These are phyloP conservation scores for Colletotrichum sp. DNA, from an alignment of 2,329 filamentous ascomycete genomes.

Conservation along the genomic window DNA sequence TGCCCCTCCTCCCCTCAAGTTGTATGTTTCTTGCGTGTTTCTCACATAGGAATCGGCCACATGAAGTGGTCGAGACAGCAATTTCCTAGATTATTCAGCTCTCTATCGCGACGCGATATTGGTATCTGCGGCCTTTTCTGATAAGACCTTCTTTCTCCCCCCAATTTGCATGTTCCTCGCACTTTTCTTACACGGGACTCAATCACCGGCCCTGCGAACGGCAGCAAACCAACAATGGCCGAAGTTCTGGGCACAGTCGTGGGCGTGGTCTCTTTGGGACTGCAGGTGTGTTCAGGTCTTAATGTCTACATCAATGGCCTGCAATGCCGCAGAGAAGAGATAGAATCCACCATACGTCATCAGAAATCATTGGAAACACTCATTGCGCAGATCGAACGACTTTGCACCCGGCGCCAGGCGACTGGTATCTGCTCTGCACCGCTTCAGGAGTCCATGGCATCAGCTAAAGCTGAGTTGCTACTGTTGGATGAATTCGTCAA, in stretches of 20 bases:
- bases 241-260: not conserved
- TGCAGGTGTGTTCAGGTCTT: not conserved
- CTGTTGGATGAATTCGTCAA: fast-evolving
- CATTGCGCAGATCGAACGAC: not conserved
- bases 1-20: too few species aligned
- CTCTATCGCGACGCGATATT: not conserved
- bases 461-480: not conserved
- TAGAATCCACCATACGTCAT: not conserved
- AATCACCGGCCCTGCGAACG: not conserved
- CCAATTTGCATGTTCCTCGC: not conserved
- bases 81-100: not conserved
- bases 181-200: fast-evolving
- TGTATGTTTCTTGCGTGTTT: not conserved
- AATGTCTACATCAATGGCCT: not conserved
- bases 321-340: not conserved
- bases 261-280: not conserved
- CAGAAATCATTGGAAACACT: not conserved
- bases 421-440: not conserved
- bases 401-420: not conserved
- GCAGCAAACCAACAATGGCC: not conserved
- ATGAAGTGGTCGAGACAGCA: not conserved
- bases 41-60: not conserved
- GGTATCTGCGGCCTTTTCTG: not conserved
- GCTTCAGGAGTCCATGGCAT: not conserved
- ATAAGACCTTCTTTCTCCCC: not conserved